Evolutionary conservation across 169 alveolate genomes (phyloP), one percentile per base, ranked within the genome.

Genomic region (Eimeria sp.): DNA sequence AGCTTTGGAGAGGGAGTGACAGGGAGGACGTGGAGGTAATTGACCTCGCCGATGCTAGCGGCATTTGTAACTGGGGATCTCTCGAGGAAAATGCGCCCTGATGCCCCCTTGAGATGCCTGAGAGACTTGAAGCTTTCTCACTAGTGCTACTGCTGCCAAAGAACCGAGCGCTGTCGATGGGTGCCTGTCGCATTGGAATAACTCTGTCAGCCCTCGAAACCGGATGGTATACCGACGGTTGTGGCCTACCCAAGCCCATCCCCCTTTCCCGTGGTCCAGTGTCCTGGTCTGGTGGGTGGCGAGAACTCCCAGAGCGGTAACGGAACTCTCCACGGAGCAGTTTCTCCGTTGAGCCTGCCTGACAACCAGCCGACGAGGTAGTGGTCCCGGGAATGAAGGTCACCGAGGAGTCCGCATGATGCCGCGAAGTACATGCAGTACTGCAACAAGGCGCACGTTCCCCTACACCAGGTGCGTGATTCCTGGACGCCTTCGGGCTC

Each of bases 401-500:
- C 56, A 49, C 33, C 9, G 68, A 9, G 52, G 72, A 37, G 30
- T 54, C 80, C 62, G 93, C 52, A 64, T 23, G 83, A 23, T 82
- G 62, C n/a, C 82, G 93, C 9, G 82, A 43, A 27, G 54, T 54
- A 43, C 64, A 2, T 8, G 82, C 9, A 71, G 80, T 52, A 20
- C 78, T 71, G 64, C 78, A 56, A 40, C 82, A 64, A 62, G 82
- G 30, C 1, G 62, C 66, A 43, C 60, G 93, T 3, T 87, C 93
- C 49, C 78, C 82, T 14, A 46, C 14, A 68, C 83, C 93, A 23
- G 83, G n/a, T 23, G 66, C 54, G 54, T 87, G 93, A 25, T 52
- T 64, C 64, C 56, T 62, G 46, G 93, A 87, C 33, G 93, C 93
- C 27, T 87, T 87, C 14, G 93, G 93, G 93, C 93, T 87, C 93